Conservation (phyloP, 2,329 filamentous ascomycete genomes). For the Aspergillus uvarum region DNA sequence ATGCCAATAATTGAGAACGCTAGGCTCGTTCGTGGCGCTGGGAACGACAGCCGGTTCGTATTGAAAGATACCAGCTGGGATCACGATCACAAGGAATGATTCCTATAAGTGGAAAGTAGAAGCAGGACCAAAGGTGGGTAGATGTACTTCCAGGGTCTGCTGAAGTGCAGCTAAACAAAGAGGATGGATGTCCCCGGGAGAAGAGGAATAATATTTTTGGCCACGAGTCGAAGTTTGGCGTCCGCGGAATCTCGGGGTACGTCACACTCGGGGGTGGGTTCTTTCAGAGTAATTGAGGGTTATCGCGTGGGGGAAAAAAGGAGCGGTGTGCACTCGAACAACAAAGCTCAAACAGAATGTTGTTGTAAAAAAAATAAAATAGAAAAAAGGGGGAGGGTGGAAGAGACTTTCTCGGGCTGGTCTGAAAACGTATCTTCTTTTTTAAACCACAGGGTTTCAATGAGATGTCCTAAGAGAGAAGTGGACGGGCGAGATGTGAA, state of each 20-base stretch:
- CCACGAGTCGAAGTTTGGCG: background rate
- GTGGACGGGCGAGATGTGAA: background rate
- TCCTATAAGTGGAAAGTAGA: background rate
- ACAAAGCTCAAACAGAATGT: background rate
- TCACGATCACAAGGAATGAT: background rate
- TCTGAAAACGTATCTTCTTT: background rate
- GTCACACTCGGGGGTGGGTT: background rate
- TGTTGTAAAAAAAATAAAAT: background rate
- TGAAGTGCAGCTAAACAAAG: slow-evolving; percentile 4
- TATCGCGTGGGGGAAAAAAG: background rate
- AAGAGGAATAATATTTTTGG: background rate
- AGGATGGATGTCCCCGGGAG: background rate
- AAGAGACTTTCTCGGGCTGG: background rate
- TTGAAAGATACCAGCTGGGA: background rate
- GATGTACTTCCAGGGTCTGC: background rate
- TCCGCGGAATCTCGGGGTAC: background rate
- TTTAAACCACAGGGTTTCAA: background rate
- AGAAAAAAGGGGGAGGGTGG: background rate
- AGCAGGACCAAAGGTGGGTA: background rate
- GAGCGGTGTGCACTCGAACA: background rate
- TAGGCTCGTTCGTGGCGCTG: slow-evolving; percentile 8
- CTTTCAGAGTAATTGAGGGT: background rate
- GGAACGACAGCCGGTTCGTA: background rate
- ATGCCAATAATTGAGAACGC: slow-evolving; percentile 7
- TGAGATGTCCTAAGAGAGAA: background rate